Evolutionary conservation across 139 green algal genomes (phyloP).

Genomic region (Tetradesmus lagerheimii): DNA sequence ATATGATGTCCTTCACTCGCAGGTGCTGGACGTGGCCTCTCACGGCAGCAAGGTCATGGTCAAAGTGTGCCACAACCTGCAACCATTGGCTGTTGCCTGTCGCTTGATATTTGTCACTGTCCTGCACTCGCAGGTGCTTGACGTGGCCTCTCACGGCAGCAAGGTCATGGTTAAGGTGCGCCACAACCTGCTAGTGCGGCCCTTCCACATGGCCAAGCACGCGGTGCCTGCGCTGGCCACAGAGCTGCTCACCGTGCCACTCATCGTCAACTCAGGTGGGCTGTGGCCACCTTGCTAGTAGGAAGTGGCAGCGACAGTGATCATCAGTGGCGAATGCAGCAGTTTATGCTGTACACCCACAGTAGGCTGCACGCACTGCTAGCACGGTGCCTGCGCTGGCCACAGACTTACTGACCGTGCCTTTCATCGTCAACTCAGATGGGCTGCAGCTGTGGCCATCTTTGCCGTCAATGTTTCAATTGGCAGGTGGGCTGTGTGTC

Average conservation of each 20-base stretch:
- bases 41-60: neutral
- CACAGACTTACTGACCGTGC: neutral
- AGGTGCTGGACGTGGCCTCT: neutral
- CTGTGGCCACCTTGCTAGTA: neutral
- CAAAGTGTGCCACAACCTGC: neutral
- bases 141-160: neutral
- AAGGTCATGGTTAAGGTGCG: neutral
- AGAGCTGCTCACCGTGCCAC: neutral
- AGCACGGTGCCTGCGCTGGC: neutral
- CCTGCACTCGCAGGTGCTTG: neutral
- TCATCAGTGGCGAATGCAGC: neutral
- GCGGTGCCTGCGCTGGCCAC: neutral
- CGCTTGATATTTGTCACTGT: neutral
- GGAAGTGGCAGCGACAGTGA: neutral
- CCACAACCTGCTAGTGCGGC: conserved; percentile 28
- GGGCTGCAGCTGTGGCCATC: no score
- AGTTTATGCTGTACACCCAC: neutral
- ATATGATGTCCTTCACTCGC: no score
- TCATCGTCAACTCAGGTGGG: conserved; percentile 20
- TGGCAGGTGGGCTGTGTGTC: no score
- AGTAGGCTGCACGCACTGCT: no score
- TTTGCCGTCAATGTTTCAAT: no score
- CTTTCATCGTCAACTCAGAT: conserved; percentile 12
- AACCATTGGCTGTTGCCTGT: neutral
- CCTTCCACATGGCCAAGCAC: conserved; percentile 16